Evolutionary conservation across 441 rosid species (phyloP), one percentile per base, ranked within the genome.

Genomic region (Biscutella laevigata): DNA sequence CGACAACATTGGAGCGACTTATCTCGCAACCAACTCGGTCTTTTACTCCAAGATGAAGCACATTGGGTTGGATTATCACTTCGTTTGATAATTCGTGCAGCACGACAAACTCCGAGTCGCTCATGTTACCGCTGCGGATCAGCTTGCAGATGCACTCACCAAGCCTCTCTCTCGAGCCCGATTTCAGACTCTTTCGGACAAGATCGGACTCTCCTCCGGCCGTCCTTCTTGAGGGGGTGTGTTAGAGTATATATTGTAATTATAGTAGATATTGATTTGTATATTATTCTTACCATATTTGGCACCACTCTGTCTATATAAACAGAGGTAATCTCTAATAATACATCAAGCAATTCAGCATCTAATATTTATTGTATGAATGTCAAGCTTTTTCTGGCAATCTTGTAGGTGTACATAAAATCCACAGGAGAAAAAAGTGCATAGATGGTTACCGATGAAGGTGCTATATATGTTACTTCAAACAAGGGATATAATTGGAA

Each of bases 391-490:
- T 37, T 53, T 2, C 24, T 45, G 45, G 2, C 24, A 35, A 54
- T 15, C 56, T 36, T 68, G 62, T 63, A 91, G 98, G 96, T 91
- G 12, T 91, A 74, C 67, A 87, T 91, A 62, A 77, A 91, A 78
- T 95, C 94, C 22, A 87, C 94, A 26, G 88, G 82, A 33, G 95
- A 91, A 7, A 80, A 91, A 75, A 85, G 94, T 61, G 96, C 95
- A 22, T 96, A 91, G 71, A 84, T 91, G 96, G 96, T 87, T 41
- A 91, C 96, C 0, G 95, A 91, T 61, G 67, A 91, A 76, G 98
- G 98, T 64, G 96, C 98, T 48, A 91, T 87, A 19, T 91, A 87
- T 73, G 53, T 81, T 68, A 91, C 98, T 27, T 77, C 98, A 5
- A 91, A 87, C 65, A 77, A 63, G 64, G 96, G 98, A 14, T 87